A percentile compares a stretch with the other conserved stretches of the same genome.
Conservation (phyloP, 2,329 filamentous ascomycete genomes). For the Cladobotryum protrusum region DNA sequence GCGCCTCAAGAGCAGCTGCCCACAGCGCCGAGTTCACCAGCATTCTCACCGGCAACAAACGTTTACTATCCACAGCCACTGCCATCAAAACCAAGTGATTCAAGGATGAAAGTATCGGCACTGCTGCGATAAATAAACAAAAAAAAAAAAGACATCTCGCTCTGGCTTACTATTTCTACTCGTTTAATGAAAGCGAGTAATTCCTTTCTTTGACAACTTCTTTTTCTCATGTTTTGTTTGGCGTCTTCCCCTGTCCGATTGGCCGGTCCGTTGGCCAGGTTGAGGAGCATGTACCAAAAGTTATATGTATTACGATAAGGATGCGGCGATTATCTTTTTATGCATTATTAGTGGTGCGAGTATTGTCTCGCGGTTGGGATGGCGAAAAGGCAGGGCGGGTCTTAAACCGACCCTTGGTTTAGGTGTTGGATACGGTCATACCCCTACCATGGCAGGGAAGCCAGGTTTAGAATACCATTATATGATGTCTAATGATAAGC, state of each 20-base stretch:
- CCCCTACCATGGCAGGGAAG: no score
- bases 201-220: no score
- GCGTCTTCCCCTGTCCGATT: background rate
- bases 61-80: background rate
- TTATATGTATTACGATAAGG: background rate
- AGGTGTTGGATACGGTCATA: background rate
- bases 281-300: background rate
- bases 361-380: background rate
- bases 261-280: background rate
- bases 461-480: no score
- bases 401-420: background rate
- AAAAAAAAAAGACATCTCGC: no score
- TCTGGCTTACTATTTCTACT: background rate
- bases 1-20: constrained; percentile 14
- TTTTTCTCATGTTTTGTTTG: background rate
- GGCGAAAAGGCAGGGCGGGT: background rate
- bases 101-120: constrained; percentile 1
- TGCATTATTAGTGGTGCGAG: background rate
- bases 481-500: no score
- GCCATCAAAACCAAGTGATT: background rate
- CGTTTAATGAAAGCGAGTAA: background rate
- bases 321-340: background rate
- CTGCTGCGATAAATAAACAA: background rate
- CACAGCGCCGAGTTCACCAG: constrained; percentile 31
- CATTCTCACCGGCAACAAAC: background rate